Conservation (phyloP, 2,329 filamentous ascomycete genomes). For the Trichophyton schoenleinii region DNA sequence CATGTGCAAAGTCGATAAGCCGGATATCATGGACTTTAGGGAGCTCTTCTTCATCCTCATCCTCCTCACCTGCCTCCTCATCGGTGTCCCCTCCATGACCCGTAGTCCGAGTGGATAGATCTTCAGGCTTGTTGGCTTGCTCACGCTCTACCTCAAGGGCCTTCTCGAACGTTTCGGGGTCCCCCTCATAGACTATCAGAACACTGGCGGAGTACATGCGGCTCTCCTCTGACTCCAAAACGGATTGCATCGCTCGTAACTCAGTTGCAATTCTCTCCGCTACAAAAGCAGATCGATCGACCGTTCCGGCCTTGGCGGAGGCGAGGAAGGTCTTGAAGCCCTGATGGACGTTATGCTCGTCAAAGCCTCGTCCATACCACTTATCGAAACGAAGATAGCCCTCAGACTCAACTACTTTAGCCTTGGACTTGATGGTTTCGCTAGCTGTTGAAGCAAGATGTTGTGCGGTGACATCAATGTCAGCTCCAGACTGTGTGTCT, state of each 20-base stretch:
- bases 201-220: conserved; percentile 57
- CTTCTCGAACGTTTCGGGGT: conserved; percentile 42
- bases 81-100: conserved; percentile 14
- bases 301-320: conserved; percentile 29
- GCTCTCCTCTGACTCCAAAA: conserved; percentile 46
- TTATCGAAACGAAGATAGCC: conserved; percentile 52
- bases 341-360: conserved; percentile 41
- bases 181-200: conserved; percentile 54
- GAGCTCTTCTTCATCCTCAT: conserved; percentile 42
- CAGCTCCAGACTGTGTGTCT: conserved; percentile 10
- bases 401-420: conserved; percentile 34
- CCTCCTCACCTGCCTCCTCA: conserved; percentile 29
- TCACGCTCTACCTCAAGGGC: conserved; percentile 30
- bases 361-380: conserved; percentile 51
- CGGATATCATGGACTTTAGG: conserved; percentile 67
- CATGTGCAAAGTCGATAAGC: conserved; percentile 95
- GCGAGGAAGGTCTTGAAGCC: conserved; percentile 48
- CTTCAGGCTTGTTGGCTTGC: conserved; percentile 20
- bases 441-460: conserved; percentile 36
- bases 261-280: conserved; percentile 31
- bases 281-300: conserved; percentile 34
- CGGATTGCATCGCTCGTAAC: conserved; percentile 34
- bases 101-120: conserved; percentile 13
- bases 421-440: conserved; percentile 38
- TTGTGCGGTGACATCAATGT: conserved; percentile 15